Conservation (phyloP, 768 basidiomycete genomes). For the Rhizopogon vesiculosus region DNA sequence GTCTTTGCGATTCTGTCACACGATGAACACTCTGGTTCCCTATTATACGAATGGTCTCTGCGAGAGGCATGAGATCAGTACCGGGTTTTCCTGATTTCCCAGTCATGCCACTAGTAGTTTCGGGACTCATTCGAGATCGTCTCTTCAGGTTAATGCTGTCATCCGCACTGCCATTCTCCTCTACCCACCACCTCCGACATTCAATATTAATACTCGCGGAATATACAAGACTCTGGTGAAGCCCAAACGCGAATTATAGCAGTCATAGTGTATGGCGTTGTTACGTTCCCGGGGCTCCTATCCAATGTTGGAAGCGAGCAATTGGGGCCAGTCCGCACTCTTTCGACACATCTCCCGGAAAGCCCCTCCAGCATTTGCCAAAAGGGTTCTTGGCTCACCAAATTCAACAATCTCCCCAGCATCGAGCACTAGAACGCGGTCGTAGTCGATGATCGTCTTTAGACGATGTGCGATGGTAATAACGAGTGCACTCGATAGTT, state of each 20-base stretch:
- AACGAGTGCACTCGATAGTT: constrained; percentile 66
- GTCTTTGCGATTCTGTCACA: not conserved
- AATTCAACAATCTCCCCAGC: constrained; percentile 73
- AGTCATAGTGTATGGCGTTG: not conserved
- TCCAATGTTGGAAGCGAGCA: constrained; percentile 26
- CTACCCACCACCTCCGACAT: not conserved
- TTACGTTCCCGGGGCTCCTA: not conserved
- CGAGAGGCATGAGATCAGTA: constrained; percentile 34
- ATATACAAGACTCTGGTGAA: not conserved
- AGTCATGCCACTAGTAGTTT: not conserved
- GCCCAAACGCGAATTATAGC: not conserved
- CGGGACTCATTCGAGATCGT: not conserved
- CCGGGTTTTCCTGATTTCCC: constrained; percentile 39
- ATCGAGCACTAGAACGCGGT: constrained; percentile 69
- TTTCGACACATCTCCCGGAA: constrained; percentile 68
- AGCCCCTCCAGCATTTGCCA: constrained; percentile 47
- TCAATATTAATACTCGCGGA: not conserved
- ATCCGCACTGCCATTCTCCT: not conserved
- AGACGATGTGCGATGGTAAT: constrained; percentile 83
- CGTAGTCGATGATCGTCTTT: constrained; percentile 74
- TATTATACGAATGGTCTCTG: constrained; percentile 47
- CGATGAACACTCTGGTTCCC: constrained; percentile 57
- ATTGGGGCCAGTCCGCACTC: constrained; percentile 48
- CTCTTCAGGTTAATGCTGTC: not conserved
- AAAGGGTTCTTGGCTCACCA: constrained; percentile 56